phyloP scores from a whole-genome alignment of 306 rosid genomes.

The Amphicarpaea edgeworthii region DNA sequence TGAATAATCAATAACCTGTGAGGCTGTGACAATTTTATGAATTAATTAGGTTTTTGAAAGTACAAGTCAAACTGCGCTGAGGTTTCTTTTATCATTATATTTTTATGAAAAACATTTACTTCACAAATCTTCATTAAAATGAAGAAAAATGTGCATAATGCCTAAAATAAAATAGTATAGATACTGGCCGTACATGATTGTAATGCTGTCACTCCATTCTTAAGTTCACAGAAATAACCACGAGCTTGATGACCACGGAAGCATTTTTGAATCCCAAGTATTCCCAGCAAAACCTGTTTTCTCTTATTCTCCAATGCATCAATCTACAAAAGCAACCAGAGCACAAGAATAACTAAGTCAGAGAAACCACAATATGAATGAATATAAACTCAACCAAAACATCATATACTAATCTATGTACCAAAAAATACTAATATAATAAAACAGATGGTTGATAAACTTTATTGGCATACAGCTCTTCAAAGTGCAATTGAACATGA shows the following conservation, averaged over 20 bases:
- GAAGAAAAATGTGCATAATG: constrained; percentile 35
- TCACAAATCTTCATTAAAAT: constrained; percentile 31
- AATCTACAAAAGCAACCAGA: constrained; percentile 62
- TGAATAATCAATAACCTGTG: not conserved
- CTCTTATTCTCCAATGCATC: constrained; percentile 77
- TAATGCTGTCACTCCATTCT: constrained; percentile 57
- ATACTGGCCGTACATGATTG: constrained; percentile 71
- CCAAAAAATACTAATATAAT: constrained; percentile 14
- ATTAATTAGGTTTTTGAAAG: constrained; percentile 3
- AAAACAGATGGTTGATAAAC: not conserved
- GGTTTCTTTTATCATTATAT: constrained; percentile 22
- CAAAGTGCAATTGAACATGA: constrained; percentile 31
- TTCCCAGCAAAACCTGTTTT: constrained; percentile 63
- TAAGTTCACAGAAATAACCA: constrained; percentile 57
- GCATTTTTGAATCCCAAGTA: constrained; percentile 72
- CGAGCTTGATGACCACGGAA: constrained; percentile 81
- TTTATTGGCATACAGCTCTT: constrained; percentile 18
- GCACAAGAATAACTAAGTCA: constrained; percentile 44
- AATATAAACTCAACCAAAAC: constrained; percentile 39
- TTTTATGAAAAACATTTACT: constrained; percentile 15
- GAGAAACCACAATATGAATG: constrained; percentile 39
- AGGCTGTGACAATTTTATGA: constrained; percentile 12
- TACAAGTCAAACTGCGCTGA: constrained; percentile 7
- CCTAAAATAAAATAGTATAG: constrained; percentile 40
- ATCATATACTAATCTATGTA: not conserved